These are phyloP conservation scores for Mycena albidolilacea DNA, from an alignment of 768 basidiomycete species.

Conservation along the genomic window DNA sequence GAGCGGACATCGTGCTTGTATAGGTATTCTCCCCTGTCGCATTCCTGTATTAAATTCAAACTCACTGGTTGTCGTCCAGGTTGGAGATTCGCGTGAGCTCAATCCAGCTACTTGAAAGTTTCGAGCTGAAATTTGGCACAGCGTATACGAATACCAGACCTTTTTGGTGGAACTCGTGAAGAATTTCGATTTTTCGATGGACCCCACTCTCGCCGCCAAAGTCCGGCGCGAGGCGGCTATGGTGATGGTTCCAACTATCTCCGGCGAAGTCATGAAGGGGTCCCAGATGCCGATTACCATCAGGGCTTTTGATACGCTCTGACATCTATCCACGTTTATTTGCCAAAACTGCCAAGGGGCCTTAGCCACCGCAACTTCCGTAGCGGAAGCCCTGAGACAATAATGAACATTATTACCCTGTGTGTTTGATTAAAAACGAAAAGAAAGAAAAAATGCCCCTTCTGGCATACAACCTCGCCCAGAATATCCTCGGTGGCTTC, in stretches of 20 bases:
- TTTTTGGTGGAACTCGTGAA: slow-evolving; percentile 72
- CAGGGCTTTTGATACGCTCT: slow-evolving; percentile 33
- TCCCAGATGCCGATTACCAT: slow-evolving; percentile 25
- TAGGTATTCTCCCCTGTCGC: slow-evolving; percentile 36
- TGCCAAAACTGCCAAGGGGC: neutral
- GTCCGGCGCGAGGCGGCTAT: slow-evolving; percentile 63
- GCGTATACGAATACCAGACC: slow-evolving; percentile 67
- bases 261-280: slow-evolving; percentile 48
- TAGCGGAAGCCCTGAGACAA: neutral
- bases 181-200: slow-evolving; percentile 62
- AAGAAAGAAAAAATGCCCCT: too few relatives aligned
- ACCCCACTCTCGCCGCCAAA: slow-evolving; percentile 52
- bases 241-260: slow-evolving; percentile 64
- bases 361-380: neutral
- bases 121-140: neutral
- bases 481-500: too few relatives aligned
- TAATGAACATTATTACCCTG: neutral
- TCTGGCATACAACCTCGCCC: too few relatives aligned
- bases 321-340: slow-evolving; percentile 50
- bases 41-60: neutral
- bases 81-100: slow-evolving; percentile 60
- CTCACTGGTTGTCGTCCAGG: slow-evolving; percentile 40
- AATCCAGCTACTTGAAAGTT: slow-evolving; percentile 43
- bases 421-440: too few relatives aligned
- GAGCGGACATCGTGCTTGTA: slow-evolving; percentile 63